Conservation (phyloP, 345 rosid species). For the Jatropha curcas region DNA sequence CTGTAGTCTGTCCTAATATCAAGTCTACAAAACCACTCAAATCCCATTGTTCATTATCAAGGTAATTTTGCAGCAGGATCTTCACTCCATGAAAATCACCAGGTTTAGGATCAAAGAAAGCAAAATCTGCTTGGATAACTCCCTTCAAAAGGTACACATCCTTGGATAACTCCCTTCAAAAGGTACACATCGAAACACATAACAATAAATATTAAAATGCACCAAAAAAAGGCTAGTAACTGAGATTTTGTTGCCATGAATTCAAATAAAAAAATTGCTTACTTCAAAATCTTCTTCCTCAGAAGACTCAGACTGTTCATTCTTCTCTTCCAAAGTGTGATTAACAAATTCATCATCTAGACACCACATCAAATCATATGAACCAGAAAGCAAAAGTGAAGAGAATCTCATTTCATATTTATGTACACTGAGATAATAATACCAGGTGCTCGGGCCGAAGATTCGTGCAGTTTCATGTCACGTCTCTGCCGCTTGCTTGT, state of each 20-base stretch:
- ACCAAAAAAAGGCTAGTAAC: not conserved
- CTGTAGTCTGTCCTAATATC: constrained; percentile 75
- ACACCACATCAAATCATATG: not conserved
- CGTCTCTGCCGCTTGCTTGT: constrained; percentile 31
- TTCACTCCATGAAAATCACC: constrained; percentile 81
- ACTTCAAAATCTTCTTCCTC: constrained; percentile 65
- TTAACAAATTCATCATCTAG: constrained; percentile 32
- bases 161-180: no score
- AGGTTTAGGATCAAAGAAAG: constrained; percentile 83
- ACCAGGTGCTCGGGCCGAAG: constrained; percentile 37
- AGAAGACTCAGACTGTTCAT: constrained; percentile 42
- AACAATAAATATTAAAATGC: not conserved
- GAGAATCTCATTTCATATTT: not conserved
- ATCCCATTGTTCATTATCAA: constrained; percentile 78
- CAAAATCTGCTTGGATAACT: constrained; percentile 79
- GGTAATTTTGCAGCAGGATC: constrained; percentile 62
- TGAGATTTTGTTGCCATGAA: not conserved
- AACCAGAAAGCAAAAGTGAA: constrained; percentile 4
- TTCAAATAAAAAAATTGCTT: constrained; percentile 9
- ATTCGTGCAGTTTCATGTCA: constrained; percentile 20
- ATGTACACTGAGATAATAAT: not conserved
- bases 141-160: constrained; percentile 43
- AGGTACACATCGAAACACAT: not conserved
- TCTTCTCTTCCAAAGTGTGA: constrained; percentile 20
- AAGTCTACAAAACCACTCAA: constrained; percentile 86